Percentiles rank a stretch among this genome's conserved stretches.
Evolutionary conservation across 2,329 filamentous ascomycete genomes (phyloP).

Genomic region (Chalara sp.): DNA sequence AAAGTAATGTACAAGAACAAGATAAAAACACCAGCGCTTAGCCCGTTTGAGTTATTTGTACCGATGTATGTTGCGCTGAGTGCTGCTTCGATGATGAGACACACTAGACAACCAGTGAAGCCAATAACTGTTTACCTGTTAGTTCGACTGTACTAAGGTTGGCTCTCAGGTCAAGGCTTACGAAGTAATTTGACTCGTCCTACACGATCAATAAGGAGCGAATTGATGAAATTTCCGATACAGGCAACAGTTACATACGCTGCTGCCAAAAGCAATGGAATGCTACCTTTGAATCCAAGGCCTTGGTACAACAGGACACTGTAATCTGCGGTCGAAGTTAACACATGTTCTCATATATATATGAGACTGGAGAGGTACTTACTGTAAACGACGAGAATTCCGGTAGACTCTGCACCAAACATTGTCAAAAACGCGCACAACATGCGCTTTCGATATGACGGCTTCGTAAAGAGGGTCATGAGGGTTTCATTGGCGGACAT

Average conservation of each 20-base stretch:
- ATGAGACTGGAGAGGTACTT: not conserved
- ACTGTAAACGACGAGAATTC: not conserved
- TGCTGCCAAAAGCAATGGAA: not conserved
- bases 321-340: not conserved
- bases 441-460: not conserved
- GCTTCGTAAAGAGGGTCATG: not conserved
- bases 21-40: not conserved
- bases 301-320: not conserved
- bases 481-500: not conserved
- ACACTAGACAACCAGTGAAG: not conserved
- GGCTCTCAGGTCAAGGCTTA: no score
- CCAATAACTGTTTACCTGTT: not conserved
- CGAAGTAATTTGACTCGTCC: not conserved
- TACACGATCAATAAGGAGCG: not conserved
- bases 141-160: no score
- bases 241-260: not conserved
- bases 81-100: not conserved
- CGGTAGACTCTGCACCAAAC: not conserved
- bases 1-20: not conserved
- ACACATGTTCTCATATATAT: not conserved
- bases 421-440: not conserved
- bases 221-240: not conserved
- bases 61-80: not conserved
- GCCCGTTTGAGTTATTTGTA: not conserved
- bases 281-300: not conserved